Conservation (phyloP, 2,329 filamentous ascomycete species). For the Septoria petroselini region DNA sequence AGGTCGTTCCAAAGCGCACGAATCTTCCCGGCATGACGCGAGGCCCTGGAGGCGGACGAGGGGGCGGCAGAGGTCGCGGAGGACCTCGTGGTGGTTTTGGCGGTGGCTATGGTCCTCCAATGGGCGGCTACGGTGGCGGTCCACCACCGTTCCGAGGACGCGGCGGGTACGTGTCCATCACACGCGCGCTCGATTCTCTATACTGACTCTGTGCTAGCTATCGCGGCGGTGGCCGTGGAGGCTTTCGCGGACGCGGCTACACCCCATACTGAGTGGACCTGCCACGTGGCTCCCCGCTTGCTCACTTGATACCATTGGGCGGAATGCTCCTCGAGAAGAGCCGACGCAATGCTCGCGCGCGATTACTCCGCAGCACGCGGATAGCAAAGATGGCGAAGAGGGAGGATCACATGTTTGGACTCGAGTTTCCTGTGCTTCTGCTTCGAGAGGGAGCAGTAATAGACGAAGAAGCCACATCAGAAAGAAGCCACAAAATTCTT, state of each 20-base stretch:
- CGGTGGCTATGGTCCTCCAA: slow-evolving; percentile 43
- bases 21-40: slow-evolving; percentile 93
- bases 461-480: slow-evolving; percentile 23
- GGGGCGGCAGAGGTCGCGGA: slow-evolving; percentile 48
- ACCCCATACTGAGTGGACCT: slow-evolving; percentile 40
- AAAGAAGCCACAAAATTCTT: slow-evolving; percentile 33
- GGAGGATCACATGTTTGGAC: slow-evolving; percentile 5
- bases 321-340: slow-evolving; percentile 1
- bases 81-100: slow-evolving; percentile 48
- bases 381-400: slow-evolving; percentile 3
- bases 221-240: slow-evolving; percentile 38
- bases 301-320: slow-evolving; percentile 1
- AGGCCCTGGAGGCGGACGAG: slow-evolving; percentile 65
- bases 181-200: background rate
- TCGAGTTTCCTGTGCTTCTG: slow-evolving; percentile 3
- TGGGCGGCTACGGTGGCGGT: slow-evolving; percentile 23
- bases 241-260: slow-evolving; percentile 36
- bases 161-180: slow-evolving; percentile 4
- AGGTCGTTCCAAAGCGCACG: slow-evolving; percentile 89
- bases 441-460: slow-evolving; percentile 11
- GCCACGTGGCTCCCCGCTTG: slow-evolving; percentile 17
- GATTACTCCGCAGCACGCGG: background rate
- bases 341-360: background rate
- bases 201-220: slow-evolving; percentile 29
- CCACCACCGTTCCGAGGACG: slow-evolving; percentile 8